phyloP scores from a whole-genome alignment of 192 early-diverging fungal genomes.

The Haplosporangium gracile region DNA sequence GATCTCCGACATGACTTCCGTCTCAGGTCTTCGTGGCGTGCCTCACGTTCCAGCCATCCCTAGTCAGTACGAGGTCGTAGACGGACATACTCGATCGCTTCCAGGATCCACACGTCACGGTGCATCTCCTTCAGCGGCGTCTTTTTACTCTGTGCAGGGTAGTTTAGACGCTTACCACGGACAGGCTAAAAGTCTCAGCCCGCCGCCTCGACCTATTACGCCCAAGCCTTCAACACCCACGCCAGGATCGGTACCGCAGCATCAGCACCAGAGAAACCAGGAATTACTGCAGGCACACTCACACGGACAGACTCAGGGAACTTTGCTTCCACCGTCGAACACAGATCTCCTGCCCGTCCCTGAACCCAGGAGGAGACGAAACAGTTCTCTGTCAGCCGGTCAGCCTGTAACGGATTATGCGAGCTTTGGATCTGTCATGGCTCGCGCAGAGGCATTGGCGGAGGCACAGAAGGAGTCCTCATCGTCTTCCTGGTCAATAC shows the following conservation, averaged over 20 bases:
- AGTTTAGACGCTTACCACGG: conserved; percentile 16
- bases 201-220: conserved; percentile 42
- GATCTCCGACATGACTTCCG: conserved; percentile 32
- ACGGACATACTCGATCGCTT: conserved; percentile 2
- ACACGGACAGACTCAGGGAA: neutral
- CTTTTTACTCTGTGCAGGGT: neutral
- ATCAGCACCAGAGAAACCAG: conserved; percentile 6
- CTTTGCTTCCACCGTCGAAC: neutral
- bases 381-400: conserved; percentile 40
- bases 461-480: conserved; percentile 8
- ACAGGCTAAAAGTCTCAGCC: conserved; percentile 30
- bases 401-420: conserved; percentile 31
- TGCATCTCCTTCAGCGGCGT: neutral
- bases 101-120: conserved; percentile 8
- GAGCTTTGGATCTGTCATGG: conserved; percentile 48
- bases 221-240: conserved; percentile 35
- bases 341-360: neutral
- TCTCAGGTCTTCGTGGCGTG: neutral
- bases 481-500: conserved; percentile 43
- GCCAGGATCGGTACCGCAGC: conserved; percentile 9
- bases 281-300: neutral
- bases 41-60: conserved; percentile 23
- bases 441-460: conserved; percentile 41
- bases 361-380: conserved; percentile 30
- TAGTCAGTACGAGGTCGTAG: conserved; percentile 23